A percentile compares a stretch with the other conserved stretches of the same genome.
Conservation (phyloP, 192 early-diverging fungal species). For the Neocallimastix lanati region DNA sequence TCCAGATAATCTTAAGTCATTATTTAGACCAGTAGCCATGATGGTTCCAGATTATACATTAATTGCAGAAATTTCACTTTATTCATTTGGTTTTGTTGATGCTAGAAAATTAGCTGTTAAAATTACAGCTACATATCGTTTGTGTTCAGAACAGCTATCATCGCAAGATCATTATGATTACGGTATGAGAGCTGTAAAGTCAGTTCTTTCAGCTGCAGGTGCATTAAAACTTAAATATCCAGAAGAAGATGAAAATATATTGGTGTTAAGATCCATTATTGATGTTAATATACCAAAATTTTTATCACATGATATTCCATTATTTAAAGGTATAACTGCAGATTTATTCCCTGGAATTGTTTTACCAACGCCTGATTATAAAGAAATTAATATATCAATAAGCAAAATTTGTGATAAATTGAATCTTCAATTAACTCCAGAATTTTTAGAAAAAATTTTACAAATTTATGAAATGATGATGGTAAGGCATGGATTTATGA, state of each 20-base stretch:
- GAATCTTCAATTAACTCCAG: slow-evolving; percentile 31
- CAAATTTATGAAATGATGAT: slow-evolving; percentile 50
- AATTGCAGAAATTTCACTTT: slow-evolving; percentile 42
- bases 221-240: slow-evolving; percentile 39
- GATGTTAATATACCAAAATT: slow-evolving; percentile 44
- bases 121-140: slow-evolving; percentile 34
- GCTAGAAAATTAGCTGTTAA: slow-evolving; percentile 31
- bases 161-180: slow-evolving; percentile 45
- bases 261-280: slow-evolving; percentile 35
- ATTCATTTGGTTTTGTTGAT: slow-evolving; percentile 39
- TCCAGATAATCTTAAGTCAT: slow-evolving; percentile 42
- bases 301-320: slow-evolving; percentile 36
- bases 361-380: slow-evolving; percentile 35
- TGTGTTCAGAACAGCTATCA: slow-evolving; percentile 40
- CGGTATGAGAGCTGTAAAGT: slow-evolving; percentile 42
- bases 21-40: slow-evolving; percentile 21
- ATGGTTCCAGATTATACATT: slow-evolving; percentile 41
- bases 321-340: slow-evolving; percentile 42
- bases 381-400: slow-evolving; percentile 18
- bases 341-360: slow-evolving; percentile 39
- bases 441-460: slow-evolving; percentile 34
- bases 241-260: slow-evolving; percentile 34
- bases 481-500: slow-evolving; percentile 35
- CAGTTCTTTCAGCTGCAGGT: slow-evolving; percentile 29
- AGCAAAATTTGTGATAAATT: slow-evolving; percentile 15